Conservation (phyloP, 2,329 filamentous ascomycete species). For the Aspergillus fischeri region DNA sequence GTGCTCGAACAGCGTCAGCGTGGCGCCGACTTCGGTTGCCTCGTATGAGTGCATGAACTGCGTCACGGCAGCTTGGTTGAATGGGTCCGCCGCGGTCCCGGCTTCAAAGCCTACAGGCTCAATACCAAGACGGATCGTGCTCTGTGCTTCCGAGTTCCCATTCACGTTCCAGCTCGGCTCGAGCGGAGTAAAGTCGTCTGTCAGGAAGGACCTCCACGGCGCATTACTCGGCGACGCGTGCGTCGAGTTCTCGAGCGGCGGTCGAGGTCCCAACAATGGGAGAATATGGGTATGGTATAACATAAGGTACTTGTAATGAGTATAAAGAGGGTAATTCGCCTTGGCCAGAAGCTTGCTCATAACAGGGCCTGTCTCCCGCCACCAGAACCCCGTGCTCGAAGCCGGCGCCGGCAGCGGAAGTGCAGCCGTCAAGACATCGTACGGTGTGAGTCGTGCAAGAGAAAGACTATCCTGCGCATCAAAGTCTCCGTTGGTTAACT, state of each 20-base stretch:
- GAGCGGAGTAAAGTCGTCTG: slow-evolving; percentile 2
- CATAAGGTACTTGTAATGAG: not conserved
- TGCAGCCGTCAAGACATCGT: not conserved
- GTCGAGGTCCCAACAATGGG: not conserved
- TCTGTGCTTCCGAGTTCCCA: not conserved
- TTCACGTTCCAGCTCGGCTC: slow-evolving; percentile 4
- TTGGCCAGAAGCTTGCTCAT: not conserved
- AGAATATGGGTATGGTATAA: not conserved
- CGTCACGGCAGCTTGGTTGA: not conserved
- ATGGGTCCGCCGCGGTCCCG: slow-evolving; percentile 1
- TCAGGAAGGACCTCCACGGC: slow-evolving; percentile 4
- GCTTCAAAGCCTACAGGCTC: slow-evolving; percentile 1
- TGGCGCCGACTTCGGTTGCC: not conserved
- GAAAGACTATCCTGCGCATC: not conserved
- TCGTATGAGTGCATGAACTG: not conserved
- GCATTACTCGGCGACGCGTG: not conserved
- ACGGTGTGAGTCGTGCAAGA: not conserved
- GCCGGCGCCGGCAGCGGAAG: not conserved
- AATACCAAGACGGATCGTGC: slow-evolving; percentile 1
- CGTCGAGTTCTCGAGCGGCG: not conserved
- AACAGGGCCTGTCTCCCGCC: not conserved
- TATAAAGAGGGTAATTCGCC: not conserved
- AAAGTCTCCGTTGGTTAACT: too few relatives aligned
- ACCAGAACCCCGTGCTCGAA: not conserved
- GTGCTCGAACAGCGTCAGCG: slow-evolving; percentile 1